Evolutionary conservation across 1,284 basidiomycete species (phyloP), one percentile per base, ranked within the genome.

Genomic region (Ustilago hordei): DNA sequence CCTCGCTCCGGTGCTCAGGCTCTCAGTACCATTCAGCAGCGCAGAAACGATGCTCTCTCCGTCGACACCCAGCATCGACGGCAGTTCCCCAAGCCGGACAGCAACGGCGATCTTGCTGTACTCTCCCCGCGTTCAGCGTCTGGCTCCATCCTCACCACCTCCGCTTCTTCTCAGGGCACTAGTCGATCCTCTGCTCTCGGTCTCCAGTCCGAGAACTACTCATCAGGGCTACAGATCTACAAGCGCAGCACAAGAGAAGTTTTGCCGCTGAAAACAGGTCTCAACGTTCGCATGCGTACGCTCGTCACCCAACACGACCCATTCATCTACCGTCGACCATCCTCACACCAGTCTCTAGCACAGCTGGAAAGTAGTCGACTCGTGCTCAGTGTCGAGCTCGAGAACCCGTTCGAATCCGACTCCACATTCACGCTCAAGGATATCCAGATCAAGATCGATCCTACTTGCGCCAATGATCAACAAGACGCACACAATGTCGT

Each of bases 281-380:
- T 78, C 61, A 67, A 69, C 19, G 79, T 81, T 6, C 73, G 77
- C 35, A 79, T 82, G 75, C 74, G 79, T 15, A 75, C 79, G 15
- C 68, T 81, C 19, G 35, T 57, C 36, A 78, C 67, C 3, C 68
- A 60, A 17, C 60, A 66, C 45, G 48, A 61, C 13, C 65, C 69
- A 5, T 23, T 23, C 7, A 12, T 73, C 28, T 43, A 59, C 12
- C 65, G 57, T 47, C 62, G 53, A 8, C 32, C 50, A 5, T 38
- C 53, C 11, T 34, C 35, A 31, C 59, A 47, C 7, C 57, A 43
- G 13, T 45, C 67, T 2, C 9, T 36, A 8, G 19, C 60, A 1
- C 64, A 67, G 38, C 48, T 69, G 8, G 63, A 69, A n/a, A 36
- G 48, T 28, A 69, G 62, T 28, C 34, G 59, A 12, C 55, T 79